Base-by-base conservation (phyloP, 371 early-diverging fungal genomes). In the Syncephalastrum racemosum region DNA sequence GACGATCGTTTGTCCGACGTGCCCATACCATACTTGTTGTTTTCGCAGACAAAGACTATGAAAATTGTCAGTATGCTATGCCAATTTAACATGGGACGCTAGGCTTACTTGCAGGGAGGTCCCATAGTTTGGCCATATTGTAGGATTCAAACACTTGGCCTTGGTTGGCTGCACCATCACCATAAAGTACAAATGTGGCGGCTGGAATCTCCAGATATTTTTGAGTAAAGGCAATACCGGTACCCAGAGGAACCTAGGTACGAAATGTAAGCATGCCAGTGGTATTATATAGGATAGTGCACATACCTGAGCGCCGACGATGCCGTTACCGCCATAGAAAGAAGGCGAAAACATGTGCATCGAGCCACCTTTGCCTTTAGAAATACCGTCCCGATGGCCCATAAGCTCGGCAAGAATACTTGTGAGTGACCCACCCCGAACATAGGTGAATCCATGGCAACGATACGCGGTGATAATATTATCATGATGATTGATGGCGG, bases 1-100 rank as follows among this genome's bases (percentile, higher is more conserved):
- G 95, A 90, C 16, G 96, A 91, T 59, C 97, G 91, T 60, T 71
- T 76, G 46, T 93, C 93, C 31, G 95, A 76, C 16, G 99, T 99
- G 66, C 99, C 99, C 99, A 99, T 99, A 63, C 98, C 99, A 81
- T 98, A 99, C 75, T 86, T 85, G 91, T 99, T 99, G 90, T 99
- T 99, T 75, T 99, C 99, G 77, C 98, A 97, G 19, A 95, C 93
- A 79, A 97, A 99, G 59, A 96, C 88, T 46, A n/a, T 22, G 14
- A 3, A 27, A 6, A 27, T 27, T 10, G 20, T 13, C 47, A 13
- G n/a, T n/a, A 47, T n/a, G 7, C 5, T 44, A 0, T 44, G 12
- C 10, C 45, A 16, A 43, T 15, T n/a, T 46, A 44, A 1, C 20
- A 19, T 12, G 12, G 23, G 4, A 46, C 2, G 8, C 15, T 3